Conservation (phyloP, 257 asterid species). For the Penstemon eatonii region DNA sequence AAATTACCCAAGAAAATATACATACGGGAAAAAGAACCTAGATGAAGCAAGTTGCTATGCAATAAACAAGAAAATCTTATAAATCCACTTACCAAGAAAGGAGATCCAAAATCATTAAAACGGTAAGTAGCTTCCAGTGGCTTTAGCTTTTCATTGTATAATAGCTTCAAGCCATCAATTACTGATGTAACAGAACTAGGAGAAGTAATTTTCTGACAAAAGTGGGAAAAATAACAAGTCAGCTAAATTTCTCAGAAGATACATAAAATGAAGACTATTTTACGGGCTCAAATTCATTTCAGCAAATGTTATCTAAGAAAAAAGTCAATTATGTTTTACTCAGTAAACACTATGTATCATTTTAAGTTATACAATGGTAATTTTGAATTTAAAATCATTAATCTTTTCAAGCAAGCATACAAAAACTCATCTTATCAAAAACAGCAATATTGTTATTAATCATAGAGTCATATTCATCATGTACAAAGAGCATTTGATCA, state of each 20-base stretch:
- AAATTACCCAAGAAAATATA: background rate
- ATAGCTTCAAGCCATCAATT: conserved; percentile 74
- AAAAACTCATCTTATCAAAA: background rate
- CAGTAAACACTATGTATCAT: background rate
- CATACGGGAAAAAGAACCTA: background rate
- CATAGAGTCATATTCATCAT: background rate
- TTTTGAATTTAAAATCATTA: background rate
- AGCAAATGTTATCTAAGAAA: background rate
- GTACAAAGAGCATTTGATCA: too few species aligned
- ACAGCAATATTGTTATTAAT: background rate
- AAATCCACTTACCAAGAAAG: conserved; percentile 66
- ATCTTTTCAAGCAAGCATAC: conserved; percentile 3
- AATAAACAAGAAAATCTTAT: background rate
- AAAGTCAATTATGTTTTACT: background rate
- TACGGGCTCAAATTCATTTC: background rate
- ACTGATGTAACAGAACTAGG: conserved; percentile 73
- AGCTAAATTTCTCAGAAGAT: conserved; percentile 24
- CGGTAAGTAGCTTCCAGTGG: conserved; percentile 83
- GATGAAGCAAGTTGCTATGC: background rate
- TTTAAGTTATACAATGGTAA: background rate
- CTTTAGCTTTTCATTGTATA: conserved; percentile 81
- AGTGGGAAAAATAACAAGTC: conserved; percentile 23
- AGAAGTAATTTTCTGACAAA: conserved; percentile 50
- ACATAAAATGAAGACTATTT: conserved; percentile 2
- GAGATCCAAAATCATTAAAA: conserved; percentile 80